phyloP scores from a whole-genome alignment of 2,329 filamentous ascomycete genomes.

The Hortaea werneckii region DNA sequence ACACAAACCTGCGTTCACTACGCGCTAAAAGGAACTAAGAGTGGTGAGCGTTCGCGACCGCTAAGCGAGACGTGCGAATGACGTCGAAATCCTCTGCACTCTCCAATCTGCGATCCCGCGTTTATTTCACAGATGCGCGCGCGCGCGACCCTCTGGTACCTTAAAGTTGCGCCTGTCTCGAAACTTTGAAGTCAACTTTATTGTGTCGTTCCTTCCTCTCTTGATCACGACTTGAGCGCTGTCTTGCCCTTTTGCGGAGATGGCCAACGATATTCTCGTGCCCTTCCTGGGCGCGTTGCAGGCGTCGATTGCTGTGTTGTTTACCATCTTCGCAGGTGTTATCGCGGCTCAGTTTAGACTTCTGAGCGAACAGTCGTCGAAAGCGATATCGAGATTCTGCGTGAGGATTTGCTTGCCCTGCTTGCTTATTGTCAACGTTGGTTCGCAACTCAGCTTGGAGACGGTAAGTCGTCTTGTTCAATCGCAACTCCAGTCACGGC shows the following conservation, averaged over 20 bases:
- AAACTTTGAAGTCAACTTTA: no score
- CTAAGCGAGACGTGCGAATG: no score
- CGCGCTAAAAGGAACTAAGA: no score
- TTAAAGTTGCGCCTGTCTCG: no score
- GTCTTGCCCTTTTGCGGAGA: not conserved
- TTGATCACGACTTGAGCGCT: no score
- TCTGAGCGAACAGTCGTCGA: constrained; percentile 37
- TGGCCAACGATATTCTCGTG: constrained; percentile 16
- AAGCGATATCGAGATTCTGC: constrained; percentile 43
- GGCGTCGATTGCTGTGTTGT: constrained; percentile 43
- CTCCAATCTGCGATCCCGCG: no score
- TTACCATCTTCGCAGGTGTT: constrained; percentile 45
- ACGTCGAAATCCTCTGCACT: no score
- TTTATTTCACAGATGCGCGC: no score
- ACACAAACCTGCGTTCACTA: no score
- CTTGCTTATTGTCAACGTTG: constrained; percentile 44
- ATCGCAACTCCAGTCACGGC: not conserved
- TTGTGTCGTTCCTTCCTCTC: no score
- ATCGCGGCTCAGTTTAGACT: constrained; percentile 41
- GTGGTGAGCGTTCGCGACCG: no score
- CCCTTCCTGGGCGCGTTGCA: constrained; percentile 45
- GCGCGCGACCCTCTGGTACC: no score
- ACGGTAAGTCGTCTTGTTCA: constrained; percentile 30
- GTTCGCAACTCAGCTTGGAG: constrained; percentile 39
- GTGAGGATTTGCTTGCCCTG: constrained; percentile 46